phyloP scores from a whole-genome alignment of 2,329 filamentous ascomycete genomes.

The Penicillium janthinellum region DNA sequence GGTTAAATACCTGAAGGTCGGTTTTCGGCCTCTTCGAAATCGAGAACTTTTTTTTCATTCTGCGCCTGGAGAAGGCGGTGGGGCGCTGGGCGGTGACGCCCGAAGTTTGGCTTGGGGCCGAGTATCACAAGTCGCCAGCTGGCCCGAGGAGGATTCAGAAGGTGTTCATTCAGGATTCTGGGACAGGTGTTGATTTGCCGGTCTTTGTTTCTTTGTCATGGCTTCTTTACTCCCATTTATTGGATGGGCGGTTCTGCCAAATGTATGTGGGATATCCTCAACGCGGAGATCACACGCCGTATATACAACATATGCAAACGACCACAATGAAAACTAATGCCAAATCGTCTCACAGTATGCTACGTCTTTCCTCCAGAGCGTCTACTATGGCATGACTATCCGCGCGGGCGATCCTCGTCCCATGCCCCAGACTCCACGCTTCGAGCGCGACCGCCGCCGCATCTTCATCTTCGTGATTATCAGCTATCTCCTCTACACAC shows the following conservation, averaged over 20 bases:
- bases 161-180: not conserved
- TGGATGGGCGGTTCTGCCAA: constrained; percentile 65
- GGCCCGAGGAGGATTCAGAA: not conserved
- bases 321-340: not conserved
- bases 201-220: constrained; percentile 27
- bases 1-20: constrained; percentile 15
- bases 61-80: constrained; percentile 32
- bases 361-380: constrained; percentile 73
- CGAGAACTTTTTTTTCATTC: constrained; percentile 35
- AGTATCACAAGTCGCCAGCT: constrained; percentile 9
- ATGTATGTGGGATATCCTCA: constrained; percentile 46
- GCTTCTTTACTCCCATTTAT: constrained; percentile 56
- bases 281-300: constrained; percentile 6
- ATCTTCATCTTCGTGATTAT: constrained; percentile 83
- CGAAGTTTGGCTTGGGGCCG: constrained; percentile 5
- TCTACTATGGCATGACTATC: constrained; percentile 87
- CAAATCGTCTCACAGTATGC: constrained; percentile 60
- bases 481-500: constrained; percentile 83
- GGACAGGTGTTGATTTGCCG: not conserved
- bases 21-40: constrained; percentile 18
- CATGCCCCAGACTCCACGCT: constrained; percentile 66
- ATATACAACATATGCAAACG: not conserved
- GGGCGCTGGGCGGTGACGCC: constrained; percentile 26
- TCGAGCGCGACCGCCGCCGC: constrained; percentile 71
- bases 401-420: constrained; percentile 85